phyloP scores from a whole-genome alignment of 2,329 filamentous ascomycete species.

The Pseudogymnoascus sp. region DNA sequence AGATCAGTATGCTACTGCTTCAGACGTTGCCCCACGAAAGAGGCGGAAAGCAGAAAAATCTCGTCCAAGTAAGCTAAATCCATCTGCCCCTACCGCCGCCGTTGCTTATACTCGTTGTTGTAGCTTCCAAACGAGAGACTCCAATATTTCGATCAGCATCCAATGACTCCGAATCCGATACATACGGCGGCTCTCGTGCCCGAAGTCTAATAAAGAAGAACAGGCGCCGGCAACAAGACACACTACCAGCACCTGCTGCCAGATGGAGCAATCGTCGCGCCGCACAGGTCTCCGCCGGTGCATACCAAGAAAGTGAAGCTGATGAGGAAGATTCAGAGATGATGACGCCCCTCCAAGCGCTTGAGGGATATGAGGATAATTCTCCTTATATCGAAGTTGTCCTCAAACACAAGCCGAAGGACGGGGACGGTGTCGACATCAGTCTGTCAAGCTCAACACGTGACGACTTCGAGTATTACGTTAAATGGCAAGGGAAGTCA shows the following conservation, averaged over 20 bases:
- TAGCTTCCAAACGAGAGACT: conserved; percentile 55
- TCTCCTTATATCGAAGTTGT: conserved; percentile 85
- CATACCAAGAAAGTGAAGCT: conserved; percentile 60
- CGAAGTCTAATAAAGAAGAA: conserved; percentile 69
- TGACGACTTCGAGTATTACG: conserved; percentile 81
- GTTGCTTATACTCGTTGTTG: conserved; percentile 16
- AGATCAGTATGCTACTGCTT: conserved; percentile 61
- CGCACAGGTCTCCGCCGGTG: conserved; percentile 58
- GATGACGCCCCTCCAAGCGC: conserved; percentile 63
- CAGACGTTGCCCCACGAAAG: conserved; percentile 59
- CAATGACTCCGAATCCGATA: conserved; percentile 63
- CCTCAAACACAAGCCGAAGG: conserved; percentile 74
- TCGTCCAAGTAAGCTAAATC: conserved; percentile 48
- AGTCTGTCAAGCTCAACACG: conserved; percentile 47
- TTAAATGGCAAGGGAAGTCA: conserved; percentile 96
- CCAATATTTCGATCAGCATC: conserved; percentile 46
- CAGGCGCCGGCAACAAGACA: conserved; percentile 63
- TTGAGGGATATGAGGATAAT: conserved; percentile 63
- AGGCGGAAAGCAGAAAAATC: conserved; percentile 62
- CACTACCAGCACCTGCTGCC: conserved; percentile 59
- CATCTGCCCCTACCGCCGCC: conserved; percentile 13
- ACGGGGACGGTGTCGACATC: conserved; percentile 59
- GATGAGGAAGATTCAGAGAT: conserved; percentile 57
- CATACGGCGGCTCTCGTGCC: conserved; percentile 69
- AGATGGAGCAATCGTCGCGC: conserved; percentile 86